These are phyloP conservation scores for Phytopythium boreale DNA, from an alignment of 352 stramenopile genomes.

Conservation along the genomic window DNA sequence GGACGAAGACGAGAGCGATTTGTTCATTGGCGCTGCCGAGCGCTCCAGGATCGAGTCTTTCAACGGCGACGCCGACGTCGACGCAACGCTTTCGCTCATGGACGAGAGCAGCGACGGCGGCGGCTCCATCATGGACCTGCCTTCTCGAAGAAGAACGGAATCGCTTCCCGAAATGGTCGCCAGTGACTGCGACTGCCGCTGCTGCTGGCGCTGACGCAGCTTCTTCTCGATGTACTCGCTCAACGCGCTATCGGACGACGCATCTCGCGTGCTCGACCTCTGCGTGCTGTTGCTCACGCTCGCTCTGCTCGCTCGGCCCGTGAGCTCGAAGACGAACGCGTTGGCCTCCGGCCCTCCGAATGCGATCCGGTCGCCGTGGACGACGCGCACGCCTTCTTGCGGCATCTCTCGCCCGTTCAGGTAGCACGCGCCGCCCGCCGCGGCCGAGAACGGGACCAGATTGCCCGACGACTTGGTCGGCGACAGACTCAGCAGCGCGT, in stretches of 20 bases:
- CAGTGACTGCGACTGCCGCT: background rate
- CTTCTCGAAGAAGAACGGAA: background rate
- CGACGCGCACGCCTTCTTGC: constrained; percentile 35
- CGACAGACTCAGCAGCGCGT: constrained; percentile 52
- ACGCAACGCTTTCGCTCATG: constrained; percentile 18
- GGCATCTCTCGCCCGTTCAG: constrained; percentile 43
- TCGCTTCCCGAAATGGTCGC: background rate
- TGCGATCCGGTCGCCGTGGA: constrained; percentile 59
- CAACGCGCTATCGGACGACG: constrained; percentile 50
- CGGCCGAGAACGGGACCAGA: constrained; percentile 51
- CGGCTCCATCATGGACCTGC: constrained; percentile 26
- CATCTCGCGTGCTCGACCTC: constrained; percentile 18
- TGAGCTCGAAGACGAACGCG: constrained; percentile 55
- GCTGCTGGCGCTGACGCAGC: constrained; percentile 31
- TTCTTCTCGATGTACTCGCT: constrained; percentile 71
- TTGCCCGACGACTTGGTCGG: constrained; percentile 29
- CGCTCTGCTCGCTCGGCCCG: background rate
- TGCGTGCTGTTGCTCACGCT: background rate
- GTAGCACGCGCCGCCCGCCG: constrained; percentile 36
- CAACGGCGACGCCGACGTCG: constrained; percentile 11
- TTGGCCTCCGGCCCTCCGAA: constrained; percentile 39
- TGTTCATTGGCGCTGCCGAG: background rate
- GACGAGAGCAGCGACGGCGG: constrained; percentile 37
- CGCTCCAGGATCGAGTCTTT: constrained; percentile 34
- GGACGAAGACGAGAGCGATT: background rate